phyloP scores from a whole-genome alignment of 2,329 filamentous ascomycete genomes.

The Rachicladosporium sp. region DNA sequence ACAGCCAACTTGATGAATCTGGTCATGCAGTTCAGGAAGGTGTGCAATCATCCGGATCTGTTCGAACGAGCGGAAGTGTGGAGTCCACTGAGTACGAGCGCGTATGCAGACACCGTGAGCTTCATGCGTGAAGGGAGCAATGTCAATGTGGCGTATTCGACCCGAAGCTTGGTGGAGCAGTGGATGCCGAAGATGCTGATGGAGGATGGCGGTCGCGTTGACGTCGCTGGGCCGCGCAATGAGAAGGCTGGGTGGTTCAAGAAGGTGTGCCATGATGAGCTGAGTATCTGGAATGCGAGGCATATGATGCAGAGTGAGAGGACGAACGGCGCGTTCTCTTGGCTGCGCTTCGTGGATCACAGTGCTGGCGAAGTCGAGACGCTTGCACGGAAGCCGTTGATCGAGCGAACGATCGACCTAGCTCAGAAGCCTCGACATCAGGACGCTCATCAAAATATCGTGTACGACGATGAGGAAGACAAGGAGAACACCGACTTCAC shows the following conservation, averaged over 20 bases:
- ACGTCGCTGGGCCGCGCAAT: conserved; percentile 63
- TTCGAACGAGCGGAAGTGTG: conserved; percentile 90
- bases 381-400: conserved; percentile 56
- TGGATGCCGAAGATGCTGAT: conserved; percentile 71
- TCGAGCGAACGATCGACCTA: conserved; percentile 59
- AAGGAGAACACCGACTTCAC: conserved; percentile 41
- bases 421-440: conserved; percentile 34
- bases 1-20: conserved; percentile 96
- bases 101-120: conserved; percentile 88
- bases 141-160: conserved; percentile 74
- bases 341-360: conserved; percentile 73
- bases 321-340: conserved; percentile 63
- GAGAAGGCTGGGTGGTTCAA: conserved; percentile 63
- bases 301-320: conserved; percentile 56
- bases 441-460: conserved; percentile 53
- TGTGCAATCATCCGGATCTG: conserved; percentile 95
- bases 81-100: conserved; percentile 71
- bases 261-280: conserved; percentile 63
- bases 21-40: conserved; percentile 99
- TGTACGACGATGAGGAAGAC: conserved; percentile 54
- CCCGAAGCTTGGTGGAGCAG: conserved; percentile 75
- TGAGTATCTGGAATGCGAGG: conserved; percentile 83
- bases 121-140: conserved; percentile 80
- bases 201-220: conserved; percentile 63
- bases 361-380: conserved; percentile 61